Evolutionary conservation across 768 basidiomycete genomes (phyloP), one percentile per base, ranked within the genome.

Genomic region (Hygrocybe punicea): DNA sequence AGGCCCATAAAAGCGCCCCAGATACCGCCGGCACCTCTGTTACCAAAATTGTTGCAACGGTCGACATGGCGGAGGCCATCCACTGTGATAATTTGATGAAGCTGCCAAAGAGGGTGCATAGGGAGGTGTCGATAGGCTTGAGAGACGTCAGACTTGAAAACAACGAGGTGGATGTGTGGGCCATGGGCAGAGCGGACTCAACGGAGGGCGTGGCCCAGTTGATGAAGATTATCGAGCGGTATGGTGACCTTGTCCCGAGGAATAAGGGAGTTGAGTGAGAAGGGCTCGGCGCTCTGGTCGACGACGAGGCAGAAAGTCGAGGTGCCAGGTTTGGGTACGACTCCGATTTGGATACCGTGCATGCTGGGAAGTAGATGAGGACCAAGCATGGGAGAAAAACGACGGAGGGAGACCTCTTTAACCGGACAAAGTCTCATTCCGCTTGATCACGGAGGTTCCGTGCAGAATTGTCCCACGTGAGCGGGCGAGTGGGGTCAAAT

Each of bases 141-240:
- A 0, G 65, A 62, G 0, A 80, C 72, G 53, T 80, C 76, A 0
- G 68, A 70, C 54, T 78, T 78, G 67, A 71, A 77, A 0, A 76
- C 49, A 4, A 57, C 52, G 11, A 73, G 58, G 25, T 14, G 42
- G 9, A 19, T 14, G 34, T 21, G 3, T 17, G 29, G 29, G 4
- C 25, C 25, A 36, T 46, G 34, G 10, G 8, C 7, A 16, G 21
- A 2, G 4, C 29, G 16, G 6, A 33, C 56, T 19, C 65, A 49
- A 7, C 65, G 58, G 19, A 71, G 42, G 14, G 54, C 56, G 19
- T 60, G 46, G 6, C 71, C 73, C 0, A 77, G 60, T 13, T 73
- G 61, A 1, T 70, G 62, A 1, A 78, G 53, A 34, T 65, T 73
- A 60, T 79, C 73, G 3, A 78, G 62, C 0, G 54, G 69, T 2